Base-by-base conservation (phyloP, 2,329 filamentous ascomycete genomes). In the Penicillium freii region DNA sequence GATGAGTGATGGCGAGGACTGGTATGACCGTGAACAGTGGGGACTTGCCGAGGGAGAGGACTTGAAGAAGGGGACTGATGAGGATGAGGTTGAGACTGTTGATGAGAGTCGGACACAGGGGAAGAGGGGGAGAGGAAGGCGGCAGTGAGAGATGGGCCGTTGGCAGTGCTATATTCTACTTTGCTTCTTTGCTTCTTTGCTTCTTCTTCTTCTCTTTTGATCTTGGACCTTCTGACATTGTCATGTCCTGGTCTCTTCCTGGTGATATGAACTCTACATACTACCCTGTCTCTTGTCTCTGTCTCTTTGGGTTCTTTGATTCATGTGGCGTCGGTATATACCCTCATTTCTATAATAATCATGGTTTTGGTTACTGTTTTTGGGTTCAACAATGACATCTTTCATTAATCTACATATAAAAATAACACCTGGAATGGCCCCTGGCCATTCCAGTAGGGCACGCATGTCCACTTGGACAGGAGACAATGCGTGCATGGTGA, bases 1-100 rank as follows among this genome's bases (percentile, higher is more conserved):
- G 67, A 82, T 87, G 83, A 86, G 83, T 52, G 85, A 88, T 65
- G 85, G 85, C 2, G 85, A 88, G 72, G 85, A 88, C 65, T 88
- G 85, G 85, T 85, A 86, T 62, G 85, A 88, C 65, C 75, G 78
- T 21, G 82, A 84, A 54, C 82, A 84, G 64, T 87, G 83, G 84
- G 80, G 79, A 0, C 70, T 87, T n/a, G 68, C 64, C 3, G 74
- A 76, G 36, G 80, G 81, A 1, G 81, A 83, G 43, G 80, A 82
- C 57, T 69, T 87, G 51, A 81, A 82, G 61, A 87, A 87, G 67
- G 85, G 85, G 0, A 82, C 82, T 39, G 82, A 84, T 55, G 79
- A 81, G 55, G 85, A 87, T 63, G 85, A 87, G 60, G 82, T 83
- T 33, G 83, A 84, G 57, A 77, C 77, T 42, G 74, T 74, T 34